Evolutionary conservation across 164 flowering plant genomes (phyloP).

Genomic region (Platanus orientalis): DNA sequence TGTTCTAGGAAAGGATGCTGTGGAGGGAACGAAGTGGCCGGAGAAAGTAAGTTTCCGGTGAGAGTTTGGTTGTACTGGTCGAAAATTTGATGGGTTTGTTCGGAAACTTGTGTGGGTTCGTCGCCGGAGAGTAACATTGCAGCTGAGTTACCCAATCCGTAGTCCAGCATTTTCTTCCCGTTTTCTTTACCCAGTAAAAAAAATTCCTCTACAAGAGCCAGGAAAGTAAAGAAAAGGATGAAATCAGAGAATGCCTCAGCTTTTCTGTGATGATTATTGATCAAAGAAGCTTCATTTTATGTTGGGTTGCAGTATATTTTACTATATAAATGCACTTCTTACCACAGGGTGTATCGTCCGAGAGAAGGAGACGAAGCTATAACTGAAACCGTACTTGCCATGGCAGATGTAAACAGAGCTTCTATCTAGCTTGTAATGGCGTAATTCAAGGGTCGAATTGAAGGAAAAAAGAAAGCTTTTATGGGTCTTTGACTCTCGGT

Average conservation of each 20-base stretch:
- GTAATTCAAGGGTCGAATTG: not conserved
- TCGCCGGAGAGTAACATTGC: too few relatives aligned
- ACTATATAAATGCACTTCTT: not conserved
- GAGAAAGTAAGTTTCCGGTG: slow-evolving; percentile 16
- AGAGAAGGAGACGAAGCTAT: not conserved
- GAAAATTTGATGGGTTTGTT: slow-evolving; percentile 38
- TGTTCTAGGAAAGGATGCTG: slow-evolving; percentile 16
- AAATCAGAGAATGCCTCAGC: slow-evolving; percentile 4
- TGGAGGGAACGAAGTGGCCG: slow-evolving; percentile 14
- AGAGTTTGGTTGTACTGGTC: slow-evolving; percentile 35
- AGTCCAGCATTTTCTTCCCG: slow-evolving; percentile 43
- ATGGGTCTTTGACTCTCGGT: too few relatives aligned
- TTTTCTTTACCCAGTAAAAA: not conserved
- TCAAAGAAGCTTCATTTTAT: not conserved
- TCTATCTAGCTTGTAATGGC: not conserved
- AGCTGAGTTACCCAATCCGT: too few relatives aligned
- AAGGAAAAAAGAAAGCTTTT: too few relatives aligned
- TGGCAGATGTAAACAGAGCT: not conserved
- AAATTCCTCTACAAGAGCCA: too few relatives aligned
- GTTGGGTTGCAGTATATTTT: not conserved
- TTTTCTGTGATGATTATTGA: slow-evolving; percentile 1
- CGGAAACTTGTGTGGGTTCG: slow-evolving; percentile 21
- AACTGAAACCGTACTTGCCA: not conserved
- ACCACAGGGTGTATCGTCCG: not conserved
- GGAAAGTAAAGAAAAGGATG: not conserved